Conservation (phyloP, 257 asterid species). For the Solanum ossicruentum region DNA sequence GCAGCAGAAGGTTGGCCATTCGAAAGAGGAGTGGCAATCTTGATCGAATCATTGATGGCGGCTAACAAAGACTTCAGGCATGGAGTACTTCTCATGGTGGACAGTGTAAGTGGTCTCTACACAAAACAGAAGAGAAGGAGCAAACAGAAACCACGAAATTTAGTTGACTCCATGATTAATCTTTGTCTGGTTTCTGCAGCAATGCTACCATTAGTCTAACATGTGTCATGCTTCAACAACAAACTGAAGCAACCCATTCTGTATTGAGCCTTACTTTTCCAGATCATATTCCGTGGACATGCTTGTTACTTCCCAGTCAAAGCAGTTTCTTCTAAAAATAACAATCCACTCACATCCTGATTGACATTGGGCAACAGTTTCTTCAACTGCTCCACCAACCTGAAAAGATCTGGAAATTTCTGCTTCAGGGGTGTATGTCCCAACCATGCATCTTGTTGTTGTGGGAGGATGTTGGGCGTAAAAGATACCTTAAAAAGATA, state of each 20-base stretch:
- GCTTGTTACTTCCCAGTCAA: not conserved
- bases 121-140: not conserved
- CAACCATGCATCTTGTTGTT: not conserved
- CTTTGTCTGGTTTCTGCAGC: not conserved
- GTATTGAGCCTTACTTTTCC: not conserved
- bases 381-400: not conserved
- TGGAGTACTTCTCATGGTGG: not conserved
- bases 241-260: not conserved
- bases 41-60: not conserved
- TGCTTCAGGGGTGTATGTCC: not conserved
- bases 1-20: not conserved
- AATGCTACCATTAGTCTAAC: not conserved
- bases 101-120: not conserved
- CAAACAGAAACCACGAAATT: not conserved
- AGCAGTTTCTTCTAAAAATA: not conserved
- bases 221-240: not conserved
- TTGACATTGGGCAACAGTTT: not conserved
- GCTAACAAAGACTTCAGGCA: not conserved
- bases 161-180: not conserved
- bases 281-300: not conserved
- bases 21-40: not conserved
- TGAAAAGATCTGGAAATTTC: not conserved
- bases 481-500: not conserved
- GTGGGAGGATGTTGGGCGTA: not conserved
- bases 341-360: not conserved